Evolutionary conservation across 177 flowering plant species (phyloP), one percentile per base, ranked within the genome.

Genomic region (Vitis hybrid): DNA sequence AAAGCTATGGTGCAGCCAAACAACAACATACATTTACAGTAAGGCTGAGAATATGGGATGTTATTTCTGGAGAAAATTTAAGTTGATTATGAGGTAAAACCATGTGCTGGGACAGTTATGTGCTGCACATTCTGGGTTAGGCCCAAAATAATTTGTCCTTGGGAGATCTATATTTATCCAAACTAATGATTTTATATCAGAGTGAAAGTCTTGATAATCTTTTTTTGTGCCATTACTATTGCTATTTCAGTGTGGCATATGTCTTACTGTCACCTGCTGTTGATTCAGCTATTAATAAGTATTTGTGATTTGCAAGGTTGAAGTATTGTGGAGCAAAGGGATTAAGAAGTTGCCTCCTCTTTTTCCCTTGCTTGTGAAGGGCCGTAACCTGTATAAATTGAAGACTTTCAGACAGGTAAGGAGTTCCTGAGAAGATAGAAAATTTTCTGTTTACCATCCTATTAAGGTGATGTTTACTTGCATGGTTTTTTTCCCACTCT

Each of bases 21-120:
- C 92, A 90, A 69, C 94, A 88, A 60, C 92, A 90, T 73, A 90
- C 92, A 7, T 90, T 90, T 70, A 86, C 92, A n/a, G 94, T 90
- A 80, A 81, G 84, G 49, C 50, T 56, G 26, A 56, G 68, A 5
- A 49, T 57, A 53, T 33, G 15, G 11, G 59, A 7, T 31, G 15
- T 45, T n/a, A 16, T 63, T 60, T 71, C 14, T 59, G 50, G 74
- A 64, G 22, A 69, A 49, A 39, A 39, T 39, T 39, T 39, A 39
- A 39, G 45, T 39, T 39, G 45, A 39, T 39, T 45, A 2, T 60
- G 12, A 60, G 48, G 51, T 10, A 60, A 20, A 22, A 12, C 39
- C 62, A 59, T 59, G 39, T 59, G 62, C 29, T 59, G 62, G 4
- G 4, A 10, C 62, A 22, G 39, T 13, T 20, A 5, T 26, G 39